These are phyloP conservation scores for Trichosporon ovoides DNA, from an alignment of 1,284 basidiomycete species.

Conservation along the genomic window DNA sequence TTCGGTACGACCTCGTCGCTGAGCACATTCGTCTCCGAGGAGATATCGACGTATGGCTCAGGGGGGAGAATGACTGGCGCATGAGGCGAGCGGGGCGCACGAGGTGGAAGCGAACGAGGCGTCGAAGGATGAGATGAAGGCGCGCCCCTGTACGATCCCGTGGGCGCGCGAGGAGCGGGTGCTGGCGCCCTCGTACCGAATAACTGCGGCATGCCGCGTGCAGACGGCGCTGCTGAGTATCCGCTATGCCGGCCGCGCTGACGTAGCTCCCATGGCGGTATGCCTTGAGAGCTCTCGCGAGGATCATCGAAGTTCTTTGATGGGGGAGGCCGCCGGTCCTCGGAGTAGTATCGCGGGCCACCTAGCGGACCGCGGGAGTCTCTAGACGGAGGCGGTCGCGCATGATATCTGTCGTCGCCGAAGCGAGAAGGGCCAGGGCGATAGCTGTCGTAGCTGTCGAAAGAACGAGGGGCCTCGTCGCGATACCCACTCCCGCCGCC, in stretches of 20 bases:
- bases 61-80: not conserved
- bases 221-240: not conserved
- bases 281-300: not conserved
- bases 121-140: not conserved
- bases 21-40: not conserved
- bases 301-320: not conserved
- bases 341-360: not conserved
- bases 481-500: not conserved
- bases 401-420: not conserved
- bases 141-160: no score
- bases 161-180: not conserved
- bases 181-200: not conserved
- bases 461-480: not conserved
- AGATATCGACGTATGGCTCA: constrained; percentile 8
- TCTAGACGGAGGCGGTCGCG: not conserved
- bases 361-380: not conserved
- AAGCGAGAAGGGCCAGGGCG: not conserved
- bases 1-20: constrained; percentile 21
- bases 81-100: not conserved
- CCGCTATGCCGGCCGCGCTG: not conserved
- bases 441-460: not conserved
- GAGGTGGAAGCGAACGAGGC: not conserved
- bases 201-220: not conserved
- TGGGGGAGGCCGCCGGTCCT: not conserved
- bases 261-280: not conserved